Conservation (phyloP, 2,329 filamentous ascomycete species). For the Berkeleyomyces rouxiae region DNA sequence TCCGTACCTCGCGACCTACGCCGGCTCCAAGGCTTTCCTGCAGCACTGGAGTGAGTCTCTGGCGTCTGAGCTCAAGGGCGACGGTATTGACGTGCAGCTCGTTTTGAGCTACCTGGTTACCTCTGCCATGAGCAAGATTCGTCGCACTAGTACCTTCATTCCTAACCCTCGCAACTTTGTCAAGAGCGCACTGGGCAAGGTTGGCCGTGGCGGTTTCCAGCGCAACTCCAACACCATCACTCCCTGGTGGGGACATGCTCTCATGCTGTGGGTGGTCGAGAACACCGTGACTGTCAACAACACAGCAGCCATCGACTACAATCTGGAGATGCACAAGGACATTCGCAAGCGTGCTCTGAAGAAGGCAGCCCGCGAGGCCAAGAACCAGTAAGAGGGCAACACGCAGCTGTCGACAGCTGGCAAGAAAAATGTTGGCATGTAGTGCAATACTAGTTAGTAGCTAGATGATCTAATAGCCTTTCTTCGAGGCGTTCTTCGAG, state of each 20-base stretch:
- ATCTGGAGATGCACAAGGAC: slow-evolving; percentile 57
- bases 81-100: slow-evolving; percentile 78
- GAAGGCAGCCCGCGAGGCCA: slow-evolving; percentile 69
- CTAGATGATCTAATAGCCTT: too few relatives aligned
- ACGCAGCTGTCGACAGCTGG: background rate
- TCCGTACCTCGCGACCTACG: slow-evolving; percentile 87
- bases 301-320: slow-evolving; percentile 30
- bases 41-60: slow-evolving; percentile 89
- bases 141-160: slow-evolving; percentile 58
- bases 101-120: slow-evolving; percentile 87
- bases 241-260: slow-evolving; percentile 80
- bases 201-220: slow-evolving; percentile 61
- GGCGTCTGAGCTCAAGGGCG: slow-evolving; percentile 61
- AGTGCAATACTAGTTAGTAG: too few relatives aligned
- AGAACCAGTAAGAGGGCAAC: slow-evolving; percentile 32
- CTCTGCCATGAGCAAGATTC: slow-evolving; percentile 93
- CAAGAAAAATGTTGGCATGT: too few relatives aligned
- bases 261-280: slow-evolving; percentile 72
- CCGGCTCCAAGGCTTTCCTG: slow-evolving; percentile 92
- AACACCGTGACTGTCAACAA: slow-evolving; percentile 36
- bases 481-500: too few relatives aligned
- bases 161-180: slow-evolving; percentile 76
- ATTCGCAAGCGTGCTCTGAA: slow-evolving; percentile 69
- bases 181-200: slow-evolving; percentile 56
- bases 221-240: slow-evolving; percentile 70